phyloP scores from a whole-genome alignment of 192 early-diverging fungal species.

The Backusella macrospora region DNA sequence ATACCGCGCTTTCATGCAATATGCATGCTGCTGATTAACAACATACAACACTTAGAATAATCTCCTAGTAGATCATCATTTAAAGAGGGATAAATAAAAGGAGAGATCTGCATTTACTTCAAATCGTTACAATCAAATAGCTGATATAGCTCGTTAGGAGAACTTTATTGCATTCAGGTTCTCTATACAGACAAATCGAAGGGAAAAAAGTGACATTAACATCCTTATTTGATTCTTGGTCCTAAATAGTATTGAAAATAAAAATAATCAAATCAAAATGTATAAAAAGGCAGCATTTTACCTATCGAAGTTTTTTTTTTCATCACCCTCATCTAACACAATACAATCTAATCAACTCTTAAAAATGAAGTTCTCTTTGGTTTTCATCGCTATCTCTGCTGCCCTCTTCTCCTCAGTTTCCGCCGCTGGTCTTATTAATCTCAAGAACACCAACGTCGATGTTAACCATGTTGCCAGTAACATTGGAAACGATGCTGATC shows the following conservation, averaged over 20 bases:
- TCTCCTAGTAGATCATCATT: conserved; percentile 4
- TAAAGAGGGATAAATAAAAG: neutral
- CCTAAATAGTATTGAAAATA: neutral
- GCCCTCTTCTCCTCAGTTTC: neutral
- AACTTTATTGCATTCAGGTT: neutral
- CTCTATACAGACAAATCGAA: neutral
- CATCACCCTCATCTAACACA: neutral
- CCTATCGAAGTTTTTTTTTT: neutral
- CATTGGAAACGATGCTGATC: neutral
- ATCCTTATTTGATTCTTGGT: neutral
- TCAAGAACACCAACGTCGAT: neutral
- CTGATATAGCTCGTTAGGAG: neutral
- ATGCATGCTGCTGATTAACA: conserved; percentile 4
- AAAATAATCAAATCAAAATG: neutral
- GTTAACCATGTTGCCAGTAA: neutral
- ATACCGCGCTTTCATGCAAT: conserved; percentile 1
- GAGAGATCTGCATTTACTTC: neutral
- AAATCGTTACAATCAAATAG: neutral
- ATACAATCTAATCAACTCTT: neutral
- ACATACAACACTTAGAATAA: conserved; percentile 1
- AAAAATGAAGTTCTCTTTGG: conserved; percentile 15
- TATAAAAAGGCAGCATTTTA: neutral
- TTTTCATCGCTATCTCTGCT: neutral
- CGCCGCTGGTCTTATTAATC: neutral
- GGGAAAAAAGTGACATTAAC: neutral